Evolutionary conservation across 805 yeast genomes (phyloP).

Genomic region (Jamesozyma gamospora): DNA sequence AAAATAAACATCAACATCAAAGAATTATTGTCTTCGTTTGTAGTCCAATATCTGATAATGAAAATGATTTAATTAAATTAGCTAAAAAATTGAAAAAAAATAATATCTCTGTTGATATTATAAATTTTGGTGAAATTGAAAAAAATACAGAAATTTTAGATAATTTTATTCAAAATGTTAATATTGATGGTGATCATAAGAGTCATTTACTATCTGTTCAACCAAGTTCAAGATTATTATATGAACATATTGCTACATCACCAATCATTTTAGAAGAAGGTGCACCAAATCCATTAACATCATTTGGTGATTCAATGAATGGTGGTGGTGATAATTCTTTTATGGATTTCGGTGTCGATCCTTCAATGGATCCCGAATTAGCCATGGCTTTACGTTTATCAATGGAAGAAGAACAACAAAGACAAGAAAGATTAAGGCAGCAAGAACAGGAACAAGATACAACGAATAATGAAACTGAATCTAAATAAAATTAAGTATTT

Average conservation of each 20-base stretch:
- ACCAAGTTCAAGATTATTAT: slow-evolving; percentile 77
- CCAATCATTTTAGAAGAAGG: slow-evolving; percentile 62
- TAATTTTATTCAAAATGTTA: slow-evolving; percentile 63
- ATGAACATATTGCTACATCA: slow-evolving; percentile 71
- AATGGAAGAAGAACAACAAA: slow-evolving; percentile 84
- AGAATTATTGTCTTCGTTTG: slow-evolving; percentile 86
- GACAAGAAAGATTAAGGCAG: slow-evolving; percentile 68
- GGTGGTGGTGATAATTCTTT: slow-evolving; percentile 41
- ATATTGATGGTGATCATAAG: slow-evolving; percentile 50
- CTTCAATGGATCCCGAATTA: slow-evolving; percentile 91
- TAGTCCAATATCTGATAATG: slow-evolving; percentile 60
- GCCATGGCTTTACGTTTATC: slow-evolving; percentile 93
- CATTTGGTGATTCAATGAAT: slow-evolving; percentile 33
- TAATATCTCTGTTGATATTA: slow-evolving; percentile 77
- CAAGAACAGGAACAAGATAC: slow-evolving; percentile 11
- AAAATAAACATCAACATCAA: slow-evolving; percentile 84
- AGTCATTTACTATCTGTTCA: slow-evolving; percentile 80
- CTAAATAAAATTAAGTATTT: slow-evolving; percentile 1
- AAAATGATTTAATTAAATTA: slow-evolving; percentile 64
- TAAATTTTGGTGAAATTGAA: slow-evolving; percentile 85
- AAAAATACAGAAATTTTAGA: slow-evolving; percentile 70
- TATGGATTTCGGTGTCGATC: slow-evolving; percentile 68
- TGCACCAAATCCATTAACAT: slow-evolving; percentile 31
- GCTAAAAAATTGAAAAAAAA: slow-evolving; percentile 93
- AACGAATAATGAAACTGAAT: not conserved